Percentiles rank a stretch among this genome's conserved stretches.
These are phyloP conservation scores for Sporothrix protearum DNA, from an alignment of 2,329 filamentous ascomycete species.

Conservation along the genomic window DNA sequence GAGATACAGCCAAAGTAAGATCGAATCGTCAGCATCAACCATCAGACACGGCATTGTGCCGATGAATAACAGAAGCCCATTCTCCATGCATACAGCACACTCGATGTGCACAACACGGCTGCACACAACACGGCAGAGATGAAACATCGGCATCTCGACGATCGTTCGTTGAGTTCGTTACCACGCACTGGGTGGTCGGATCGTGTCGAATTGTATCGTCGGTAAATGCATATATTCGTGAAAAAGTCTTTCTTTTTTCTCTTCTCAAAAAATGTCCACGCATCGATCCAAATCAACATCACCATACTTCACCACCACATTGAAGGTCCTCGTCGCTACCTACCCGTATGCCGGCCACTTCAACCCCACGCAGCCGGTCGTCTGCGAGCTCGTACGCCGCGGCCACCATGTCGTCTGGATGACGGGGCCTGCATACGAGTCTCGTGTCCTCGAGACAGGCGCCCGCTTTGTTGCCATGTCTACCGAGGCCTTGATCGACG, in stretches of 20 bases:
- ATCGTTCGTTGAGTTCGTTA: background rate
- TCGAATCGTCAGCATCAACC: background rate
- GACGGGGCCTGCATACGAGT: conserved; percentile 36
- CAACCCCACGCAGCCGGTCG: conserved; percentile 41
- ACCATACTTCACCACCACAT: background rate
- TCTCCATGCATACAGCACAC: background rate
- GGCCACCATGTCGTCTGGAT: conserved; percentile 42
- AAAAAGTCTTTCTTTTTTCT: too few relatives aligned
- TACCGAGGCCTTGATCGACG: conserved; percentile 32
- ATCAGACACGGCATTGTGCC: conserved; percentile 11
- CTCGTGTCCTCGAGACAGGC: conserved; percentile 36
- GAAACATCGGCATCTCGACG: conserved; percentile 10
- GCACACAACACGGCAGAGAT: conserved; percentile 17
- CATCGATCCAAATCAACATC: background rate
- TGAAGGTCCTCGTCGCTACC: conserved; percentile 41
- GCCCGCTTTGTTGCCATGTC: conserved; percentile 37
- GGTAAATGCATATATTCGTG: background rate
- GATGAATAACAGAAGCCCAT: background rate
- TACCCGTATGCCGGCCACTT: conserved; percentile 41
- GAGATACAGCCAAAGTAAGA: background rate
- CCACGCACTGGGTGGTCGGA: background rate
- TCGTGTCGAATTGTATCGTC: background rate
- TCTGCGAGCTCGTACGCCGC: conserved; percentile 37
- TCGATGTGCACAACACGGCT: background rate
- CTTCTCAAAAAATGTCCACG: background rate